Evolutionary conservation across 2,329 filamentous ascomycete genomes (phyloP), one percentile per base, ranked within the genome.

Genomic region (Aspergillus sp.): DNA sequence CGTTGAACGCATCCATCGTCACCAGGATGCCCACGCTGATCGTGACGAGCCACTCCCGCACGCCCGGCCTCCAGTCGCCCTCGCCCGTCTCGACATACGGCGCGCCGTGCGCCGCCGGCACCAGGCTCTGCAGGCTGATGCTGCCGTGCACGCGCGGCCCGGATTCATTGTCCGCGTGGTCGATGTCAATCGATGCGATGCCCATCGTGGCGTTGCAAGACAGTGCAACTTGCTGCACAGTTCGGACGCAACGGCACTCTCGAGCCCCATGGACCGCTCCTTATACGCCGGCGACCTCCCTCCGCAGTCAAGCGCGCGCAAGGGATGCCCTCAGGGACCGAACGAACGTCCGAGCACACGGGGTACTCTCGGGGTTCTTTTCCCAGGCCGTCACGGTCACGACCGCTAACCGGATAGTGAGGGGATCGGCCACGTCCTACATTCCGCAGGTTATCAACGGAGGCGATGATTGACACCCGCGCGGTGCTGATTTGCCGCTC

Each of bases 1-100:
- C 72, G 58, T 81, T 76, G 36, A 81, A 71, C 3, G 75, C 72
- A 38, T 80, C 78, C 69, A 79, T 76, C 59, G 79, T 71, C 5
- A 76, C 74, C 38, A 78, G 64, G 25, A 78, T 56, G 20, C 72
- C 68, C 23, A 80, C 64, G 10, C 71, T 74, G 21, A 69, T 58
- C 56, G 78, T 68, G 21, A 77, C 65, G 16, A 75, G 60, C 63
- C 67, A 74, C 56, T 78, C 71, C 50, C 68, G 65, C 43, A 67
- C 66, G 7, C 67, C 66, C 1, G 74, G 70, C 38, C 62, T 71
- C 73, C 76, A 77, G 13, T 38, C 45, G 16, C 29, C 34, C 52
- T 57, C 48, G 20, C 60, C 36, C 16, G 56, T 52, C 16, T 46
- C 29, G 11, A 31, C 40, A 14, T 44, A 52, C 6, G 50, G 14